Conservation (phyloP, 2,329 filamentous ascomycete species). For the Dissoconium aciculare region DNA sequence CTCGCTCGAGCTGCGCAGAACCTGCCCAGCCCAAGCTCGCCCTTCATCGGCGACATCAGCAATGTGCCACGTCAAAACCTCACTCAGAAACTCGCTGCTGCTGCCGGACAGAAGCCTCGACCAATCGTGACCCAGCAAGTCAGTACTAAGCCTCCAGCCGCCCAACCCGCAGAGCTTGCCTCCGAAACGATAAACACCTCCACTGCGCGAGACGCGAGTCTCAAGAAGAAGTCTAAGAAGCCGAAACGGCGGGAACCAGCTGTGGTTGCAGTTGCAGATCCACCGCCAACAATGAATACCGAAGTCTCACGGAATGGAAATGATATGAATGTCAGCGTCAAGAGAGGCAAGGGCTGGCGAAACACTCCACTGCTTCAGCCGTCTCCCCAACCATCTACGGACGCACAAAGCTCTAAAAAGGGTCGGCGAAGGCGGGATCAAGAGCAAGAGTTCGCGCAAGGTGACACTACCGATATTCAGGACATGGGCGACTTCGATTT, state of each 20-base stretch:
- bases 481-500: constrained; percentile 94
- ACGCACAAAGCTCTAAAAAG: constrained; percentile 16
- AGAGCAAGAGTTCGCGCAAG: constrained; percentile 82
- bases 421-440: constrained; percentile 34
- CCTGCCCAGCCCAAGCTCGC: constrained; percentile 24
- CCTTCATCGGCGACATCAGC: constrained; percentile 23
- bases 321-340: constrained; percentile 24
- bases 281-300: constrained; percentile 20
- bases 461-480: constrained; percentile 87
- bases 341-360: constrained; percentile 50
- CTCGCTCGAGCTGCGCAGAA: constrained; percentile 22
- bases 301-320: constrained; percentile 25
- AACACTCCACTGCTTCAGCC: constrained; percentile 54
- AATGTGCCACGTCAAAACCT: constrained; percentile 13
- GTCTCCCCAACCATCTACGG: constrained; percentile 30
- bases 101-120: constrained; percentile 5
- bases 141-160: constrained; percentile 4
- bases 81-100: constrained; percentile 14
- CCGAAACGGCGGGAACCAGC: constrained; percentile 20
- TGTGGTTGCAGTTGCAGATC: constrained; percentile 11
- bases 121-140: constrained; percentile 1
- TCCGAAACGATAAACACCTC: no score
- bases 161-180: no score
- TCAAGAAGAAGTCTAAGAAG: constrained; percentile 33
- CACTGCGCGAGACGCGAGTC: constrained; percentile 24